Conservation (phyloP, 1,284 basidiomycete species). For the Trametes sp. region DNA sequence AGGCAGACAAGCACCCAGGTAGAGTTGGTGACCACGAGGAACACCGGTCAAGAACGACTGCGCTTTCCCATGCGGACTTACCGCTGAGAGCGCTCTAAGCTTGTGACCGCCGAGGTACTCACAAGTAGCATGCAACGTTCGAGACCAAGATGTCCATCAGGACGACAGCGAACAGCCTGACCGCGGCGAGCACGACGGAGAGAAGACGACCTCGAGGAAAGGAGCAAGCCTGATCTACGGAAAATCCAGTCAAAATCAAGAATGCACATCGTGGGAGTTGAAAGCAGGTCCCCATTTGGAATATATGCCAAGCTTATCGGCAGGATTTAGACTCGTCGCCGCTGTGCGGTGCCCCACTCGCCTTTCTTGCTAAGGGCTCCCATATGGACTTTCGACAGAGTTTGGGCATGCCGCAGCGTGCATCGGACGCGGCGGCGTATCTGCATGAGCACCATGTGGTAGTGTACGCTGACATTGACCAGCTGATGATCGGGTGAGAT, state of each 20-base stretch:
- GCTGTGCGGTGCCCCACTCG: neutral
- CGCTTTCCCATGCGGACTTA: slow-evolving; percentile 8
- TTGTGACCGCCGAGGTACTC: neutral
- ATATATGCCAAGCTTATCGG: neutral
- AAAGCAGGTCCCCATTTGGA: neutral
- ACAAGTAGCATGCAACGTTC: neutral
- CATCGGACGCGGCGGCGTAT: neutral
- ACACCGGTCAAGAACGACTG: slow-evolving; percentile 5
- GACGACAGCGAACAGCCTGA: too few species aligned
- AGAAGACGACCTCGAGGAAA: neutral
- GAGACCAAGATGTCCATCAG: too few species aligned
- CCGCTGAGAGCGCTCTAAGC: neutral
- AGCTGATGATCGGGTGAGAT: neutral
- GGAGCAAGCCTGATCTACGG: neutral
- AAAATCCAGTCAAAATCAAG: neutral
- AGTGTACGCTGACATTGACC: neutral
- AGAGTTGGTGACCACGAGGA: slow-evolving; percentile 21
- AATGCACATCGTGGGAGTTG: neutral
- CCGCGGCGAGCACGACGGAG: neutral
- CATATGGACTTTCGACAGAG: neutral
- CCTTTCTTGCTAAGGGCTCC: neutral
- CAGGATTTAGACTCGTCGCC: neutral
- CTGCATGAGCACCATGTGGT: neutral
- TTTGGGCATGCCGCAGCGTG: neutral
- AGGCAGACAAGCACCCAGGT: slow-evolving; percentile 9